Percentiles rank a stretch among this genome's conserved stretches.
These are phyloP conservation scores for Eragrostis nindensis DNA, from an alignment of 176 grass and related monocot genomes.

Conservation along the genomic window DNA sequence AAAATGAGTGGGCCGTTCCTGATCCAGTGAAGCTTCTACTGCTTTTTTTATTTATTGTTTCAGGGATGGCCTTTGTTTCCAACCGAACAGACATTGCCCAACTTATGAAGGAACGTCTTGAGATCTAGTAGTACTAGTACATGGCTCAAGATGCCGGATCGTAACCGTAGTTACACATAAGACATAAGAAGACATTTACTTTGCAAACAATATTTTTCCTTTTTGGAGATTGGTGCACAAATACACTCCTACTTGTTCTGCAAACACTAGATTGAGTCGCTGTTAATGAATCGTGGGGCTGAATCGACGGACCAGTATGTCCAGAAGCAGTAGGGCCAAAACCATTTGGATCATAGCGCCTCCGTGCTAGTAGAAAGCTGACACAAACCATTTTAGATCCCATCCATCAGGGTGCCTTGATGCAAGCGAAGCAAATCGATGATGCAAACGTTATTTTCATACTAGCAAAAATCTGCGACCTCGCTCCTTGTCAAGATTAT, in stretches of 20 bases:
- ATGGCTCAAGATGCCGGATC: conserved; percentile 21
- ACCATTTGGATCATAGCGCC: conserved; percentile 38
- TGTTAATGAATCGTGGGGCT: neutral
- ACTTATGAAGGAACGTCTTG: conserved; percentile 44
- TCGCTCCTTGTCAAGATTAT: conserved; percentile 50
- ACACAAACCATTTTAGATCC: conserved; percentile 49
- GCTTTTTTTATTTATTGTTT: conserved; percentile 34
- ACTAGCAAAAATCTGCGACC: conserved; percentile 11
- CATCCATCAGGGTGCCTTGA: conserved; percentile 27
- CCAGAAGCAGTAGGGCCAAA: conserved; percentile 37
- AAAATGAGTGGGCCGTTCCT: conserved; percentile 12
- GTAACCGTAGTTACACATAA: conserved; percentile 8
- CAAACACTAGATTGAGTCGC: neutral
- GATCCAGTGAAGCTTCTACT: conserved; percentile 51
- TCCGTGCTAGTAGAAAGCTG: conserved; percentile 37
- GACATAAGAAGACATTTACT: neutral
- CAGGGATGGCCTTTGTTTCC: conserved; percentile 28
- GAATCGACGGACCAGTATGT: conserved; percentile 23
- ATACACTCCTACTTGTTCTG: neutral
- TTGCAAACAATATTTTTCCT: neutral
- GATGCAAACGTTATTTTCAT: conserved; percentile 16
- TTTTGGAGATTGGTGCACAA: too few relatives aligned
- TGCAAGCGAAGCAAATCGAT: conserved; percentile 26
- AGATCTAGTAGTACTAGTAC: too few relatives aligned
- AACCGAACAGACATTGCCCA: conserved; percentile 42